Conservation (phyloP, 106 monocot species). For the Dioscorea dumetorum region DNA sequence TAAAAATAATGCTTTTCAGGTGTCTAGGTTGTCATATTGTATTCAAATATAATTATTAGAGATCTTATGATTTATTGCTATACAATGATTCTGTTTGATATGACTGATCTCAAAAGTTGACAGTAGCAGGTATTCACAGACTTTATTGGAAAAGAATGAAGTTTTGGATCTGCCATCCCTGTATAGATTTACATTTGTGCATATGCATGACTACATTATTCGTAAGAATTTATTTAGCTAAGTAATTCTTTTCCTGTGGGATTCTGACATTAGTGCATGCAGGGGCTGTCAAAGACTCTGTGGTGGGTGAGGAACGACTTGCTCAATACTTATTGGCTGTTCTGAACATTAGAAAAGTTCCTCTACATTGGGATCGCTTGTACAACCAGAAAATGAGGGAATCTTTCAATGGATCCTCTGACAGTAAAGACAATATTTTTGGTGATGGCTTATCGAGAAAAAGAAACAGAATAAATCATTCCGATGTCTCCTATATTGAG, state of each 20-base stretch:
- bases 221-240: too few relatives aligned
- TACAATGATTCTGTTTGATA: not conserved
- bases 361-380: constrained; percentile 53
- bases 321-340: constrained; percentile 54
- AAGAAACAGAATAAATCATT: constrained; percentile 16
- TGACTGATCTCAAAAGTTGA: too few relatives aligned
- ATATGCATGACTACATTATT: too few relatives aligned
- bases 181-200: too few relatives aligned
- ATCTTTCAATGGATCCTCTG: not conserved
- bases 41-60: not conserved
- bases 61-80: not conserved
- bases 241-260: too few relatives aligned
- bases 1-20: not conserved
- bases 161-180: too few relatives aligned
- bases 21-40: not conserved
- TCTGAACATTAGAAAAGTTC: constrained; percentile 51
- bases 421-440: constrained; percentile 4
- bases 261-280: constrained; percentile 1
- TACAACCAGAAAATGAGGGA: constrained; percentile 10
- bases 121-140: too few relatives aligned
- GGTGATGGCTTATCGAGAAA: constrained; percentile 28
- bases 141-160: too few relatives aligned
- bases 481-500: constrained; percentile 50
- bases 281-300: constrained; percentile 70
- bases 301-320: constrained; percentile 69